Evolutionary conservation across 257 asterid species (phyloP).

Genomic region (Solanum paucissectum): DNA sequence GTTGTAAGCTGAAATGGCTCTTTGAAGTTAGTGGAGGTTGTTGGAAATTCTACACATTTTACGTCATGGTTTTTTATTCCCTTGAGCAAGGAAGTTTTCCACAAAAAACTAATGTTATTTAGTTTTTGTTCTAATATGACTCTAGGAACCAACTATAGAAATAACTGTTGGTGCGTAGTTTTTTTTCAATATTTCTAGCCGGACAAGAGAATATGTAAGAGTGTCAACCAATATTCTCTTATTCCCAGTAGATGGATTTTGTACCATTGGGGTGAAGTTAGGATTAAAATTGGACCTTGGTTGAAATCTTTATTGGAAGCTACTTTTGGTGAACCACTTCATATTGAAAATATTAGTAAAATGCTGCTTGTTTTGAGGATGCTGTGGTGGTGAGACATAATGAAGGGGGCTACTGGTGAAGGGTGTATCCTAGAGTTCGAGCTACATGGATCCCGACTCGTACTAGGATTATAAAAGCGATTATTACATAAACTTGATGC

Average conservation of each 20-base stretch:
- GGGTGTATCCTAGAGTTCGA: no score
- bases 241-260: constrained; percentile 43
- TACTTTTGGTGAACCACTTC: constrained; percentile 26
- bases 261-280: constrained; percentile 62
- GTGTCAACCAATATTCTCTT: constrained; percentile 13
- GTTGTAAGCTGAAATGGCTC: not conserved
- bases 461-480: no score
- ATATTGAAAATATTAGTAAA: constrained; percentile 22
- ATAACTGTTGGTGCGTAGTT: not conserved
- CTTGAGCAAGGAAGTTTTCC: not conserved
- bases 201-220: not conserved
- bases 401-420: constrained; percentile 29
- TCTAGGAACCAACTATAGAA: not conserved
- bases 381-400: constrained; percentile 60
- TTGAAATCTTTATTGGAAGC: constrained; percentile 35
- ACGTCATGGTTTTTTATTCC: not conserved
- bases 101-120: not conserved
- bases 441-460: no score
- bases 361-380: constrained; percentile 39
- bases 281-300: constrained; percentile 55
- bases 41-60: not conserved
- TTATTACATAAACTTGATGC: no score
- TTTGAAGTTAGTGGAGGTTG: not conserved
- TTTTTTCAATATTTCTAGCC: not conserved
- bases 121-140: no score